Conservation (phyloP, 805 yeast species). For the Monosporozyma aerobia region DNA sequence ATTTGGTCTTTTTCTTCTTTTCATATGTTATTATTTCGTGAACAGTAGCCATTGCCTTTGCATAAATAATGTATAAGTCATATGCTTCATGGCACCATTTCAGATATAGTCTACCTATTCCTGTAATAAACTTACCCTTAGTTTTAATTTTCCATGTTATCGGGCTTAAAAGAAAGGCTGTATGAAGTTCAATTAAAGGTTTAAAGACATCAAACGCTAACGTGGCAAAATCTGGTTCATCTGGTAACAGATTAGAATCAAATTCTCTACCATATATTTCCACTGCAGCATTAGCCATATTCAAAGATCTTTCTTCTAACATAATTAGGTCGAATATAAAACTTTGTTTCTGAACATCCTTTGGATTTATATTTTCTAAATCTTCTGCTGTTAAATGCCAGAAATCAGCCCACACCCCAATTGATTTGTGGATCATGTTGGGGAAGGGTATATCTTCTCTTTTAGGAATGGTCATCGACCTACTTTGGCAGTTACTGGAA, state of each 20-base stretch:
- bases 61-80: constrained; percentile 47
- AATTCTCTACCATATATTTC: constrained; percentile 43
- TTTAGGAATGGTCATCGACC: constrained; percentile 7
- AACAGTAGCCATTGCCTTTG: constrained; percentile 51
- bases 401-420: constrained; percentile 54
- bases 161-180: constrained; percentile 45
- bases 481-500: constrained; percentile 27
- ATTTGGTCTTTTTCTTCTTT: constrained; percentile 33
- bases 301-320: constrained; percentile 61
- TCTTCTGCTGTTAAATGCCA: constrained; percentile 55
- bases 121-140: constrained; percentile 58
- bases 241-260: constrained; percentile 37
- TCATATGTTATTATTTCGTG: constrained; percentile 46
- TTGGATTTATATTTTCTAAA: constrained; percentile 39
- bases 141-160: constrained; percentile 45
- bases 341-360: constrained; percentile 57
- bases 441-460: constrained; percentile 26
- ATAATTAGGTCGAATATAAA: constrained; percentile 66
- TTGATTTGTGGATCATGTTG: constrained; percentile 28
- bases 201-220: constrained; percentile 50
- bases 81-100: constrained; percentile 57
- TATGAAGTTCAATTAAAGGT: constrained; percentile 48
- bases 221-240: constrained; percentile 47
- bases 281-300: constrained; percentile 56
- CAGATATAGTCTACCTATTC: constrained; percentile 52